Base-by-base conservation (phyloP, 1,284 basidiomycete species). In the Puccinia hordei region DNA sequence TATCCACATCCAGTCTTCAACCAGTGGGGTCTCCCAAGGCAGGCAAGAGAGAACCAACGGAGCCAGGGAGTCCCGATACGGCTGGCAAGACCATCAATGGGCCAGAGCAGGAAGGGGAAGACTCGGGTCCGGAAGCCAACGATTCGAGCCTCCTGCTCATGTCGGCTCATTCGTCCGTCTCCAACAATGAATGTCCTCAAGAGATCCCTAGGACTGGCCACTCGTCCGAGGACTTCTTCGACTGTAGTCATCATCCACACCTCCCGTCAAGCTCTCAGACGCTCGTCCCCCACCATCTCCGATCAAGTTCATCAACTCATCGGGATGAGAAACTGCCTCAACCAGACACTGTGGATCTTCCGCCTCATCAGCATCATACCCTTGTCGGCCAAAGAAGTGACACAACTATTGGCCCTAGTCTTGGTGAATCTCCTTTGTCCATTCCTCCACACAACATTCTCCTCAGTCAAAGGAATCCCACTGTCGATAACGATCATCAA, bases 221-320 rank as follows among this genome's bases (percentile, higher is more conserved):
- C n/a, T 46, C 41, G 12, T 66, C 41, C n/a, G 41, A 27, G 12
- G 63, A 44, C 63, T 66, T 46, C 41, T 63, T 63, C 35, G 61
- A 63, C 19, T 63, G 61, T 15, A 6, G 15, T 22, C 63, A 10
- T 19, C 41, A 17, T 8, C 49, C 15, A 22, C 61, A 41, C 17
- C 13, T 6, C 10, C n/a, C 63, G 8, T 19, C n/a, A 22, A 12
- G 22, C 41, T 27, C 13, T 22, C 3, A 46, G 41, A 24, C 63
- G n/a, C 3, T 27, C 38, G 61, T 41, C 35, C 35, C 35, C 15
- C 17, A 2, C 9, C 46, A 15, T 4, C 17, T 19, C 30, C 41
- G 19, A 35, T 65, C 27, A 65, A 41, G 61, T 65, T 38, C 27
- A 38, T n/a, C n/a, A n/a, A n/a, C n/a, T n/a, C n/a, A n/a, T n/a